These are phyloP conservation scores for Hebeloma cylindrosporum DNA, from an alignment of 768 basidiomycete genomes.

Conservation along the genomic window DNA sequence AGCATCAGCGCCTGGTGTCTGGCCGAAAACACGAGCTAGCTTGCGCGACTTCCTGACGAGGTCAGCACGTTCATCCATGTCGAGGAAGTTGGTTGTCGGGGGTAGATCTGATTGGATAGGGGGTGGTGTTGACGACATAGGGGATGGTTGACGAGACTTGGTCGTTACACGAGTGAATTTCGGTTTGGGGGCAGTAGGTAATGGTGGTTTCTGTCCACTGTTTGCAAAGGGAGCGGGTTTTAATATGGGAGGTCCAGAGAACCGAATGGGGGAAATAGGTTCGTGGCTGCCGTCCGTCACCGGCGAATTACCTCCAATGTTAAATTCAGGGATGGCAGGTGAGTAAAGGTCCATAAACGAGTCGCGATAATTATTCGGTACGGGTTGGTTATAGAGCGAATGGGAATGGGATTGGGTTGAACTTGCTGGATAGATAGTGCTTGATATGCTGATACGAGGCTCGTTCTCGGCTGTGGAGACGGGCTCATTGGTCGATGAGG, in stretches of 20 bases:
- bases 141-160: slow-evolving; percentile 20
- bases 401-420: slow-evolving; percentile 27
- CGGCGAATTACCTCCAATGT: slow-evolving; percentile 3
- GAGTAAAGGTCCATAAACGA: slow-evolving; percentile 39
- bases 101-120: slow-evolving; percentile 36
- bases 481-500: slow-evolving; percentile 26
- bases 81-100: slow-evolving; percentile 68
- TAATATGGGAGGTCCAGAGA: slow-evolving; percentile 12
- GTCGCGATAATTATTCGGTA: slow-evolving; percentile 23
- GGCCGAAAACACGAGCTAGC: slow-evolving; percentile 77
- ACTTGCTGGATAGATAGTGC: slow-evolving; percentile 38
- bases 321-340: slow-evolving; percentile 19
- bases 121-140: slow-evolving; percentile 19
- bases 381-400: slow-evolving; percentile 30
- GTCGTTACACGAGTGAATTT: slow-evolving; percentile 37
- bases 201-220: too few species aligned
- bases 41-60: slow-evolving; percentile 74
- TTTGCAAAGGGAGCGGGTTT: slow-evolving; percentile 30
- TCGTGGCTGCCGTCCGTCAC: slow-evolving; percentile 2
- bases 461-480: slow-evolving; percentile 36
- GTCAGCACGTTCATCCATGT: slow-evolving; percentile 65
- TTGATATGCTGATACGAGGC: slow-evolving; percentile 43
- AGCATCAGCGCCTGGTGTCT: slow-evolving; percentile 52
- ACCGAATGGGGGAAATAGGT: slow-evolving; percentile 20
- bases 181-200: slow-evolving; percentile 49